Evolutionary conservation across 441 rosid species (phyloP), one percentile per base, ranked within the genome.

Genomic region (Isatis lusitanica): DNA sequence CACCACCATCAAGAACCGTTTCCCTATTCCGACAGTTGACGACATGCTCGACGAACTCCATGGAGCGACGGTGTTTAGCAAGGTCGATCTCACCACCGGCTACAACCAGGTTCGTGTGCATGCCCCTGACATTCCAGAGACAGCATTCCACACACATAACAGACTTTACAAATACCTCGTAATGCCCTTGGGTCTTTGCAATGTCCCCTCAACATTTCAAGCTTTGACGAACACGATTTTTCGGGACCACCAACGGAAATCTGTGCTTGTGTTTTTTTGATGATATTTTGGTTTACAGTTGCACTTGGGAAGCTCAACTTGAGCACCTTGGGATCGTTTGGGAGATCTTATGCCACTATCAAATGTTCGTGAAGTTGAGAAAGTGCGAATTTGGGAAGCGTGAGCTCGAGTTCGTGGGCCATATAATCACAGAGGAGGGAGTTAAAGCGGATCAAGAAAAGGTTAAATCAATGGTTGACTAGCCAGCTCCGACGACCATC

Each of bases 231-330:
- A 43, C 8, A 1, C 47, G 7, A 6, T 43, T n/a, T 43, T 43
- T 2, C 24, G 24, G 1, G 47, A 4, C 3, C 2, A 1, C 3
- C 3, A 5, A 0, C 16, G 47, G 0, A 43, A 43, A 1, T 13
- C 6, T 0, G 47, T 43, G 1, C 3, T 43, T 0, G 47, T 43
- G 24, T 0, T 43, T 43, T 43, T 43, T 43, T 4, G 47, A 43
- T 5, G 47, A 43, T 5, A 42, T 42, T 0, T 6, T 42, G 0
- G 16, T 42, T 2, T 42, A 42, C 1, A 42, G 16, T 5, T 0
- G 4, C 0, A 12, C 47, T 0, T 1, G 7, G 2, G 0, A 16
- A 0, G 8, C 0, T 0, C 47, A 43, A 0, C 3, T 43, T 0
- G 1, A 0, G 0, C 47, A 43, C n/a, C 17, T 43, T 0, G 8